Conservation (phyloP, 495 filamentous ascomycete species). For the Patellaria atrata region DNA sequence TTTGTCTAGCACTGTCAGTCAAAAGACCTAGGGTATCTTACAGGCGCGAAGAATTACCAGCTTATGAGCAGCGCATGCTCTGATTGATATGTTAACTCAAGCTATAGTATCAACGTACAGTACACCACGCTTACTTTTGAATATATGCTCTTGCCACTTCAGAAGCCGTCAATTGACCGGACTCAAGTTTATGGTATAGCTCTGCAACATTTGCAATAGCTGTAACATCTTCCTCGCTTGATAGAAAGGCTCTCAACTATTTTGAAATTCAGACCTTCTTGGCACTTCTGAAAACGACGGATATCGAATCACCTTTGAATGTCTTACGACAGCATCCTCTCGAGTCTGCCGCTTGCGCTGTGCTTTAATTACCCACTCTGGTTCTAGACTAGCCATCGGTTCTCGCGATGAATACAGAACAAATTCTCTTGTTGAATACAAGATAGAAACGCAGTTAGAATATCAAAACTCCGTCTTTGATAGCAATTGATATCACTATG, state of each 20-base stretch:
- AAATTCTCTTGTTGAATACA: too few species aligned
- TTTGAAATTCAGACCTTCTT: too few species aligned
- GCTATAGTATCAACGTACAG: neutral
- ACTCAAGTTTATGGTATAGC: slow-evolving; percentile 25
- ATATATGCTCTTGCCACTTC: slow-evolving; percentile 34
- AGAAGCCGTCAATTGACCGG: slow-evolving; percentile 31
- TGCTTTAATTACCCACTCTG: slow-evolving; percentile 8
- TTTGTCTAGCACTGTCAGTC: slow-evolving; percentile 16
- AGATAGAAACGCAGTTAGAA: too few species aligned
- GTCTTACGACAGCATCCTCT: too few species aligned
- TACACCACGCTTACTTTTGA: slow-evolving; percentile 27
- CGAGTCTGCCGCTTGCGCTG: slow-evolving; percentile 12
- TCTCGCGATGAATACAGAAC: too few species aligned
- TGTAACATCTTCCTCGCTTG: slow-evolving; percentile 24
- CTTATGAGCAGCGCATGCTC: slow-evolving; percentile 11
- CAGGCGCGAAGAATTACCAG: slow-evolving; percentile 8
- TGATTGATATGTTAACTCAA: slow-evolving; percentile 3
- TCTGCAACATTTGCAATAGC: slow-evolving; percentile 28
- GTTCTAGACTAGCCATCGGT: too few species aligned
- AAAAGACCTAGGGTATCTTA: neutral
- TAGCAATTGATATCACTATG: too few species aligned
- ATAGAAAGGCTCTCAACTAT: neutral
- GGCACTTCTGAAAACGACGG: too few species aligned
- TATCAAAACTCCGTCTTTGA: too few species aligned
- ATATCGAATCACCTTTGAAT: slow-evolving; percentile 2